These are phyloP conservation scores for Aspergillus nomiae DNA, from an alignment of 2,329 filamentous ascomycete genomes.

Conservation along the genomic window DNA sequence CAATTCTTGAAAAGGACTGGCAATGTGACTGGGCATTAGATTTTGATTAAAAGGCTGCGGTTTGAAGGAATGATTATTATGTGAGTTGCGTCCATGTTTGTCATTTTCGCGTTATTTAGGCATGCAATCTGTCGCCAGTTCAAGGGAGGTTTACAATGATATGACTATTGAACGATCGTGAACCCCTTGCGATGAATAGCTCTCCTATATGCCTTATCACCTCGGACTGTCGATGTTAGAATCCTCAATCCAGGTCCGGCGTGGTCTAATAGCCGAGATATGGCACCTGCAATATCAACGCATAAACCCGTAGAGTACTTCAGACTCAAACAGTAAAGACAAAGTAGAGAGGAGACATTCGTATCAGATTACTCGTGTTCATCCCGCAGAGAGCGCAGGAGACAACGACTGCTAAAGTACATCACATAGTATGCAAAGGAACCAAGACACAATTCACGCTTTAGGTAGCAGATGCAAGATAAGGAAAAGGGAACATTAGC, in stretches of 20 bases:
- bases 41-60: conserved; percentile 10
- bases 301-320: background rate
- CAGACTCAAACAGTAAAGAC: background rate
- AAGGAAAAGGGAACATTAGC: conserved; percentile 14
- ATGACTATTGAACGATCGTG: background rate
- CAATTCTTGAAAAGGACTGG: conserved; percentile 56
- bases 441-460: conserved; percentile 27
- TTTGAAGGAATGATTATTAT: background rate
- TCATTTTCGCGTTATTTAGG: background rate
- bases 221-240: background rate
- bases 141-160: background rate
- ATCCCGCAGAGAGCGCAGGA: conserved; percentile 17
- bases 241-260: background rate
- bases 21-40: conserved; percentile 31
- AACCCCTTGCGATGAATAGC: background rate
- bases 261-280: background rate
- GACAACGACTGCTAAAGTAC: conserved; percentile 34
- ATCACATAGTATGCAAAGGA: conserved; percentile 34
- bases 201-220: background rate
- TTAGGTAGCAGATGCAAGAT: conserved; percentile 25
- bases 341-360: conserved; percentile 34
- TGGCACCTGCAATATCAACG: background rate
- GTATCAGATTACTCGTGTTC: conserved; percentile 32
- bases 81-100: background rate
- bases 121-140: background rate